Percentiles rank a stretch among this genome's conserved stretches.
Conservation (phyloP, 768 basidiomycete species). For the Pisolithus sp. region DNA sequence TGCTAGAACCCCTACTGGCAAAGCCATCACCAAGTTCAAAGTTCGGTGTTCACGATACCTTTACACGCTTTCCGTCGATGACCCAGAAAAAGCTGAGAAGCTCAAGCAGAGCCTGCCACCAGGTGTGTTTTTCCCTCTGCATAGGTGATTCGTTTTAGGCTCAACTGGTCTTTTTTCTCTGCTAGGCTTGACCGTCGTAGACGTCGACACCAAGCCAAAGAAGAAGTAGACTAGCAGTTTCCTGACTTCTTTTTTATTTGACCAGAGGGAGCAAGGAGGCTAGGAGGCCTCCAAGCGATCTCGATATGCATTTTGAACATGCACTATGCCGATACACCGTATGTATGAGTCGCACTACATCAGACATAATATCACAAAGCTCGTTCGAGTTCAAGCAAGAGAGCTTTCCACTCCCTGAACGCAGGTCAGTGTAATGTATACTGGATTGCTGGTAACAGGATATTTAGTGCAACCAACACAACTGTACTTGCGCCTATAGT, state of each 20-base stretch:
- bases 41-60: conserved; percentile 93
- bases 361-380: conserved; percentile 5
- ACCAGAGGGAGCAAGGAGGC: not conserved
- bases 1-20: conserved; percentile 58
- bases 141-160: not conserved
- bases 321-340: conserved; percentile 15
- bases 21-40: conserved; percentile 95
- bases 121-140: conserved; percentile 47
- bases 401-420: not conserved
- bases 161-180: not conserved
- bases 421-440: conserved; percentile 14
- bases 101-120: conserved; percentile 92
- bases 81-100: conserved; percentile 98
- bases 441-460: conserved; percentile 13
- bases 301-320: conserved; percentile 12
- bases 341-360: conserved; percentile 12
- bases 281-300: conserved; percentile 4
- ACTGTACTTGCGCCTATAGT: conserved; percentile 16
- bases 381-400: not conserved
- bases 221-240: conserved; percentile 54
- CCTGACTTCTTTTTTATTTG: conserved; percentile 4
- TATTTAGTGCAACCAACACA: conserved; percentile 16
- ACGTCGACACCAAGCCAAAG: conserved; percentile 63
- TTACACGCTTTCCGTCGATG: conserved; percentile 94
- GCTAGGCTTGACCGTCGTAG: conserved; percentile 64